Percentiles rank a stretch among this genome's conserved stretches.
Conservation (phyloP, 352 stramenopile genomes). For the Phytopythium vexans region DNA sequence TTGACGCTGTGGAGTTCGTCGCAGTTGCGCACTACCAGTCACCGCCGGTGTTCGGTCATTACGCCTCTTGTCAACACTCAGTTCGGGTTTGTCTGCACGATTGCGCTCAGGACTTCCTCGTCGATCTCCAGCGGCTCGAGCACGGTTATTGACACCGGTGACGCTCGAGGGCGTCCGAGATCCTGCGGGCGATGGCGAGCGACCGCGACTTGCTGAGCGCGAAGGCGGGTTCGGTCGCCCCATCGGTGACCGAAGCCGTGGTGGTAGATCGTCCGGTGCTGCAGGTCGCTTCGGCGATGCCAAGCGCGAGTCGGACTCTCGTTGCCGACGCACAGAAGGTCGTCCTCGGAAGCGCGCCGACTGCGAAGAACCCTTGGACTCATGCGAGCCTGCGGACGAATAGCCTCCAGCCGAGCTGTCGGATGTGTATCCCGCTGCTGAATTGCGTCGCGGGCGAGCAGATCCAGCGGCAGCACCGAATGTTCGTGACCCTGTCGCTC, state of each 20-base stretch:
- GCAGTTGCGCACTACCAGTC: too few species aligned
- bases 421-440: slow-evolving; percentile 49
- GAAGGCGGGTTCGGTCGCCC: slow-evolving; percentile 10
- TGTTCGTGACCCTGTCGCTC: slow-evolving; percentile 26
- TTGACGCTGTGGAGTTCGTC: not conserved
- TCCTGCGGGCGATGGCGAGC: slow-evolving; percentile 22
- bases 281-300: slow-evolving; percentile 45
- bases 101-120: not conserved
- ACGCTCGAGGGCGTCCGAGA: slow-evolving; percentile 8
- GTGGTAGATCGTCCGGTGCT: slow-evolving; percentile 11
- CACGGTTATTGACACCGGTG: not conserved
- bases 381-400: slow-evolving; percentile 54
- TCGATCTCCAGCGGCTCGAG: slow-evolving; percentile 1
- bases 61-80: too few species aligned
- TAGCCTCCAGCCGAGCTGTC: slow-evolving; percentile 66
- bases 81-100: too few species aligned
- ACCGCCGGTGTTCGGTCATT: too few species aligned
- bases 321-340: slow-evolving; percentile 46
- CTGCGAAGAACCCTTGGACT: slow-evolving; percentile 41
- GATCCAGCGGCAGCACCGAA: not conserved
- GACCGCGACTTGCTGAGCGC: slow-evolving; percentile 18
- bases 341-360: slow-evolving; percentile 38
- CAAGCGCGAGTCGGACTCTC: slow-evolving; percentile 47
- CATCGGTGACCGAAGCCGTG: slow-evolving; percentile 23
- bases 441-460: slow-evolving; percentile 1